Percentiles rank a stretch among this genome's conserved stretches.
Conservation (phyloP, 768 basidiomycete species). For the Boletus pseudopeckii region DNA sequence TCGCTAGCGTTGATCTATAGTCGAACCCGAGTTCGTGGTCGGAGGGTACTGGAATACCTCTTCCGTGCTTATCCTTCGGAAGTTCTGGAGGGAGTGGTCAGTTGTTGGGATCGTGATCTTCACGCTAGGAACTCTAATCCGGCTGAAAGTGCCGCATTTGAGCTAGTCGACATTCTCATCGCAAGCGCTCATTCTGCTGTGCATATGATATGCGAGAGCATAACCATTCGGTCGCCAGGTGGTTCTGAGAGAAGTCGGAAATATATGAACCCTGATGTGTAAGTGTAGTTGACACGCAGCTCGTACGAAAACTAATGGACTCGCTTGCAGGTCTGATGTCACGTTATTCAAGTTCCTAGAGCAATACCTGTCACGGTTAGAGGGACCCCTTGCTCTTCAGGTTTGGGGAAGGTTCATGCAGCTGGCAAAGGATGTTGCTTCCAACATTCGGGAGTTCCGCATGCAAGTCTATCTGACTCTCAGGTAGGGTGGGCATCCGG, state of each 20-base stretch:
- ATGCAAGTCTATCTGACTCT: conserved; percentile 68
- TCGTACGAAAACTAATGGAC: conserved; percentile 1
- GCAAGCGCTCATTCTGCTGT: conserved; percentile 84
- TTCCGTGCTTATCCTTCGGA: conserved; percentile 79
- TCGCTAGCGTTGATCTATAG: conserved; percentile 63
- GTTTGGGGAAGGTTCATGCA: conserved; percentile 82
- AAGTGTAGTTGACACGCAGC: conserved; percentile 22
- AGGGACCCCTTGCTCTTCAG: conserved; percentile 89
- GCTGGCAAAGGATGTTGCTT: conserved; percentile 75
- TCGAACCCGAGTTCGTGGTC: conserved; percentile 65
- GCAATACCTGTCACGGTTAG: conserved; percentile 75
- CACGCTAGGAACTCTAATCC: conserved; percentile 38
- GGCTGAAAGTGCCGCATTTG: conserved; percentile 59
- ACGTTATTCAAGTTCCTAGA: conserved; percentile 86
- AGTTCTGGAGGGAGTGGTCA: conserved; percentile 78
- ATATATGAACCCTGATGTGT: conserved; percentile 68
- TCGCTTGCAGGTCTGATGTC: conserved; percentile 59
- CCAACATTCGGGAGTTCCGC: conserved; percentile 64
- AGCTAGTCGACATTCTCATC: conserved; percentile 78
- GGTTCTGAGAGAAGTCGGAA: conserved; percentile 58
- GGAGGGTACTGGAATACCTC: conserved; percentile 78
- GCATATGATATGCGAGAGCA: conserved; percentile 85
- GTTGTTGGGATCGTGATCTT: conserved; percentile 73
- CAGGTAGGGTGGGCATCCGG: conserved; percentile 45
- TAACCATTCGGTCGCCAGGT: conserved; percentile 54